These are phyloP conservation scores for Cochlearia excelsa DNA, from an alignment of 345 rosid genomes.

Conservation along the genomic window DNA sequence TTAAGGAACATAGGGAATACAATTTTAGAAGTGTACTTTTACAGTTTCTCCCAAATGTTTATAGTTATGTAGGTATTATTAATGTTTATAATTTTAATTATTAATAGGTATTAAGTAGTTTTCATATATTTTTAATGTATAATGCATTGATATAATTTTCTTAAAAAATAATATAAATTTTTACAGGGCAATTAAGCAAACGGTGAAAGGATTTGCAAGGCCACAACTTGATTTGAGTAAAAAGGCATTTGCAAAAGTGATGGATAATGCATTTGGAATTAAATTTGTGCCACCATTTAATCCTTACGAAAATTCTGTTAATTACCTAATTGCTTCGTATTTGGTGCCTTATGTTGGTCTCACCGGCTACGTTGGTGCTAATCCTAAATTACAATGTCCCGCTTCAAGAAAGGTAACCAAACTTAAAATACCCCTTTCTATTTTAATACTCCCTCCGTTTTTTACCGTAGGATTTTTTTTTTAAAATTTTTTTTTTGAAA, in stretches of 20 bases:
- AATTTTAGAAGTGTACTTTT: too few species aligned
- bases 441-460: too few species aligned
- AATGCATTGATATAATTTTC: not conserved
- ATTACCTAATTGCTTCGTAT: conserved; percentile 70
- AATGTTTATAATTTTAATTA: too few species aligned
- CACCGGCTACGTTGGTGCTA: conserved; percentile 78
- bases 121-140: not conserved
- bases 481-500: too few species aligned
- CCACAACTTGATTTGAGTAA: conserved; percentile 67
- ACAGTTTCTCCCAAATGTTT: too few species aligned
- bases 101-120: too few species aligned
- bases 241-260: conserved; percentile 47
- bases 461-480: too few species aligned
- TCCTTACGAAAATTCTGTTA: conserved; percentile 54
- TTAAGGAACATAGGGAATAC: too few species aligned
- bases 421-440: not conserved
- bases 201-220: conserved; percentile 73
- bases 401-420: conserved; percentile 49
- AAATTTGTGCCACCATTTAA: conserved; percentile 57
- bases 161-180: too few species aligned
- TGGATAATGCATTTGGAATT: conserved; percentile 54
- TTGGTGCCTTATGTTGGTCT: conserved; percentile 77
- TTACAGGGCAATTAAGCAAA: conserved; percentile 59
- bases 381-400: conserved; percentile 45
- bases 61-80: too few species aligned